Base-by-base conservation (phyloP, 73 alveolate genomes). In the Effrenium voratum region DNA sequence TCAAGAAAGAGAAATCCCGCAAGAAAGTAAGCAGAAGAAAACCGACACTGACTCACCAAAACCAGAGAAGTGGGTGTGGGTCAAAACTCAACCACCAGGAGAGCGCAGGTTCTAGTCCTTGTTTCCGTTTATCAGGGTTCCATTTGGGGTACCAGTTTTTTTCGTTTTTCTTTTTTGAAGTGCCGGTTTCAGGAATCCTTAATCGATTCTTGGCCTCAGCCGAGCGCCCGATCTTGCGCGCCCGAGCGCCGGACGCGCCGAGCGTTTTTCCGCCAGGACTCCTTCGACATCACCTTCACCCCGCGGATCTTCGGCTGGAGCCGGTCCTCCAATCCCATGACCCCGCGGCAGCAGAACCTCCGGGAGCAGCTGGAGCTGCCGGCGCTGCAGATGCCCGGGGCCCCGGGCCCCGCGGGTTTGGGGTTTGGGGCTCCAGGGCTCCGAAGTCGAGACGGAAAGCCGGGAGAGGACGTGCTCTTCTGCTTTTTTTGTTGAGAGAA, bases 281-380 rank as follows among this genome's bases (percentile, higher is more conserved):
- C 98, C 92, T 92, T 92, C 45, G 98, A 92, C 66, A 92, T 92
- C 92, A 92, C 98, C 81, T 92, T 92, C 98, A 92, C 98, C 6
- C 98, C 98, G 40, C 92, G 98, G 77, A 80, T 76, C 43, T 92
- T 92, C 57, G 97, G 88, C 45, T 50, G 45, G 45, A 90, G 97
- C 87, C 47, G 97, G 32, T 45, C 97, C 76, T 50, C 28, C 32
- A 70, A 60, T 15, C 94, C 94, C 60, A 57, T 86, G 68, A 86
- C 94, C 36, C 94, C 94, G 3, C 94, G 94, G 82, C 94, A 86
- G 45, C 81, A 70, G 43, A 82, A 86, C 36, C 46, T 86, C 66
- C 55, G 97, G 49, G 97, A 46, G 52, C 97, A 90, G 55, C 87
- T 90, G 76, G 97, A 90, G 59, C 87, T 90, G 24, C 97, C 97